Base-by-base conservation (phyloP, 2,329 filamentous ascomycete genomes). In the Lachnellula willkommii region DNA sequence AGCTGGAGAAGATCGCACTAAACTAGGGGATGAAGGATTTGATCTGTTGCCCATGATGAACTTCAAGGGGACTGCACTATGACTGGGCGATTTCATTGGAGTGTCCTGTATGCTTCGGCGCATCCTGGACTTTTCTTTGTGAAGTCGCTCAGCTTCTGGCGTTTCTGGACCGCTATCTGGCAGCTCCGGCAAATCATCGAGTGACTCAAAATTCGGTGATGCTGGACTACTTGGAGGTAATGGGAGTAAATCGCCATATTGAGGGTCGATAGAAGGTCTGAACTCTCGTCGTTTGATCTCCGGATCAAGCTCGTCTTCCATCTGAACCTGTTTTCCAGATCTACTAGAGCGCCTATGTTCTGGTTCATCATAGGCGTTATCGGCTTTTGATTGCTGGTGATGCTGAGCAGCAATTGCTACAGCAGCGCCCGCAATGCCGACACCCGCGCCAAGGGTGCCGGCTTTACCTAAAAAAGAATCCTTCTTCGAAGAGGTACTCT, bases 381-480 rank as follows among this genome's bases (percentile, higher is more conserved):
- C 63, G 69, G 68, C 69, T 63, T 68, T 67, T 62, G 63, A 61
- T 65, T 68, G 67, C 63, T 62, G 64, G 59, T 66, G 64, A 37
- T 66, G 66, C 63, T 68, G 68, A 65, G 66, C 64, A 66, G 64
- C 62, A 63, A 67, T 63, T 60, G 67, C 66, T 60, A 61, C 61
- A 61, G 72, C 76, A 69, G 74, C 76, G 72, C 77, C 76, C 74
- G 75, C 77, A 72, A 80, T 69, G 79, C 83, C 83, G 82, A 75
- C 83, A 85, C 82, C 82, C 77, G 79, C 80, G 82, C 82, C 82
- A 82, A 80, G 76, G 79, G 78, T 85, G 79, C 75, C 82, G 82
- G 83, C 80, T 78, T 80, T 82, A 85, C 73, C 83, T 85, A 85
- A 85, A 85, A 86, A 85, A 85, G 82, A 82, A 74, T 78, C 71